Percentiles rank a stretch among this genome's conserved stretches.
Evolutionary conservation across 78 protist species (phyloP).

Genomic region (Dictyostelium intermedium): DNA sequence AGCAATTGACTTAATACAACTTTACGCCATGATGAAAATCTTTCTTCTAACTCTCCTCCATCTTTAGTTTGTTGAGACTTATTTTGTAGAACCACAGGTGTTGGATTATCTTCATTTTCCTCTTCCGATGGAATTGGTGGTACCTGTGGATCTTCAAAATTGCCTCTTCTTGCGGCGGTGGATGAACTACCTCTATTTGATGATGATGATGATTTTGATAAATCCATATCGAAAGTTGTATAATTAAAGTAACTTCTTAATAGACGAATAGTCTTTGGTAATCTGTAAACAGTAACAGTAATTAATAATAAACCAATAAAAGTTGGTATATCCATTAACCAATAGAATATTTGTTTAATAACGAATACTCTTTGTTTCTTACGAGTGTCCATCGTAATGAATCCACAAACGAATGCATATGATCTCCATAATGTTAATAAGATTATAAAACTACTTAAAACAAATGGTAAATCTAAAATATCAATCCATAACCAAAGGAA

Average conservation of each 20-base stretch:
- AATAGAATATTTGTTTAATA: not conserved
- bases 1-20: conserved; percentile 27
- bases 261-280: not conserved
- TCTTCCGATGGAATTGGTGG: conserved; percentile 1
- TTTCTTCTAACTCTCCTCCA: not conserved
- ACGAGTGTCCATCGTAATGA: conserved; percentile 1
- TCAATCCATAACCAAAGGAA: conserved; percentile 75
- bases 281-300: conserved; percentile 50
- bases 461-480: conserved; percentile 79
- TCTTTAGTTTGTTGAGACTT: not conserved
- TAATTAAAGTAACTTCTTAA: conserved; percentile 22
- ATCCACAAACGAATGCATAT: conserved; percentile 46
- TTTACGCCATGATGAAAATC: conserved; percentile 28
- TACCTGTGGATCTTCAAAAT: not conserved
- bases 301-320: conserved; percentile 38
- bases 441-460: conserved; percentile 43
- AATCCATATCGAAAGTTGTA: not conserved
- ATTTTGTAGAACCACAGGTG: not conserved
- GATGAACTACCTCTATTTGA: not conserved
- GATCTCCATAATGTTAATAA: conserved; percentile 68
- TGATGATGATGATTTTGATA: not conserved
- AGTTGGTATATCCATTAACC: conserved; percentile 82
- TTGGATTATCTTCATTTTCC: conserved; percentile 51
- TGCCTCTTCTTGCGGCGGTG: not conserved
- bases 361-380: conserved; percentile 40